phyloP scores from a whole-genome alignment of 371 early-diverging fungal genomes.

The Haplosporangium sp. region DNA sequence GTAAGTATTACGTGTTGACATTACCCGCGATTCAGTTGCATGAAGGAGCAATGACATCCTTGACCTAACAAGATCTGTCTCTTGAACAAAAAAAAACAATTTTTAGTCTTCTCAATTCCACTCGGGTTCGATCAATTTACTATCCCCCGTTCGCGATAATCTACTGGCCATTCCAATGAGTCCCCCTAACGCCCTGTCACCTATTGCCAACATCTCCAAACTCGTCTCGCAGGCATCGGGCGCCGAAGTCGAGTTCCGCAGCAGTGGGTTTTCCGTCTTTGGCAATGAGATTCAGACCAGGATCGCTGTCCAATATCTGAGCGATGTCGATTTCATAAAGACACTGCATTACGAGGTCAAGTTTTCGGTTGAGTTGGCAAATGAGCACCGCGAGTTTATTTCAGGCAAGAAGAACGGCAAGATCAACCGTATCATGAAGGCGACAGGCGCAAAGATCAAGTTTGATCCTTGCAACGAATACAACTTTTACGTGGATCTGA shows the following conservation, averaged over 20 bases:
- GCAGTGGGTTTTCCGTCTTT: slow-evolving; percentile 46
- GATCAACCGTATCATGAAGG: slow-evolving; percentile 90
- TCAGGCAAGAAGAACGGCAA: slow-evolving; percentile 96
- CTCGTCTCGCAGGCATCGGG: slow-evolving; percentile 67
- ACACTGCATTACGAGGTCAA: slow-evolving; percentile 47
- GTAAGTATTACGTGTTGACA: slow-evolving; percentile 54
- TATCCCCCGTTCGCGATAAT: slow-evolving; percentile 39
- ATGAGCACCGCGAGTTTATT: slow-evolving; percentile 91
- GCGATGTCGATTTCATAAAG: slow-evolving; percentile 42
- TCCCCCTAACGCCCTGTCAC: slow-evolving; percentile 24
- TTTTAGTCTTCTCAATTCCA: slow-evolving; percentile 48
- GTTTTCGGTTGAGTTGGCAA: slow-evolving; percentile 74
- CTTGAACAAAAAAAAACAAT: background rate
- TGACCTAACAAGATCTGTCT: background rate
- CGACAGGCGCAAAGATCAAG: slow-evolving; percentile 73
- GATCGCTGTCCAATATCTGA: slow-evolving; percentile 37
- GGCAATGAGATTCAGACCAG: slow-evolving; percentile 40
- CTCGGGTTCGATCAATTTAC: slow-evolving; percentile 46
- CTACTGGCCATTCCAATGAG: slow-evolving; percentile 12
- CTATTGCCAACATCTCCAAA: slow-evolving; percentile 59
- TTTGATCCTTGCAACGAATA: slow-evolving; percentile 74
- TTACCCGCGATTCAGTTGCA: too few relatives aligned
- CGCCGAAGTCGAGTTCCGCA: slow-evolving; percentile 63
- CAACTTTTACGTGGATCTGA: slow-evolving; percentile 82
- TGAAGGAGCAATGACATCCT: too few relatives aligned